phyloP scores from a whole-genome alignment of 2,329 filamentous ascomycete species.

The Diaporthe eres region DNA sequence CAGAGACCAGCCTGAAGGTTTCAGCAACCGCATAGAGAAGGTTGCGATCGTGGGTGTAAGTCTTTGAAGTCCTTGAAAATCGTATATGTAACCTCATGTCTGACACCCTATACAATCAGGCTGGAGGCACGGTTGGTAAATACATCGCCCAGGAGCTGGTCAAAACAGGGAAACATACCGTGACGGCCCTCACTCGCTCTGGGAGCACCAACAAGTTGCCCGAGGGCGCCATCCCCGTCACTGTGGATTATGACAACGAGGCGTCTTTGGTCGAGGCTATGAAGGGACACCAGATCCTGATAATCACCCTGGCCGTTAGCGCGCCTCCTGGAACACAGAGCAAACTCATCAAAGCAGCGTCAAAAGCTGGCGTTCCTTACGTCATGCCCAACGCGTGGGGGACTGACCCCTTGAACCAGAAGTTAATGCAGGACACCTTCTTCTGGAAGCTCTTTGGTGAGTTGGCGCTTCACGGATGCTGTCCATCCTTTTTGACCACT shows the following conservation, averaged over 20 bases:
- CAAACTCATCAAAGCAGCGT: conserved; percentile 59
- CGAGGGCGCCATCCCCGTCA: conserved; percentile 53
- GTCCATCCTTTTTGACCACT: neutral
- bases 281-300: conserved; percentile 51
- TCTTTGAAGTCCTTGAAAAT: neutral
- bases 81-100: neutral
- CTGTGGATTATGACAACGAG: conserved; percentile 63
- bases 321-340: conserved; percentile 54
- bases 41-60: conserved; percentile 48
- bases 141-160: conserved; percentile 53
- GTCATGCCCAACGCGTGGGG: conserved; percentile 60
- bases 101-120: conserved; percentile 39
- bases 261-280: conserved; percentile 47
- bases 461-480: conserved; percentile 42
- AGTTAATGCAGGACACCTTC: conserved; percentile 37
- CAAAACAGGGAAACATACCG: conserved; percentile 59
- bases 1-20: conserved; percentile 37
- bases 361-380: conserved; percentile 58
- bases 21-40: conserved; percentile 45
- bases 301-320: conserved; percentile 56
- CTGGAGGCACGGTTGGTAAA: conserved; percentile 45
- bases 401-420: conserved; percentile 43
- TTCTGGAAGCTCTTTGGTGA: conserved; percentile 23
- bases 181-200: conserved; percentile 64
- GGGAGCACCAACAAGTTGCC: conserved; percentile 59